These are phyloP conservation scores for Nannizziopsis arthrosporioides DNA, from an alignment of 2,329 filamentous ascomycete genomes.

Conservation along the genomic window DNA sequence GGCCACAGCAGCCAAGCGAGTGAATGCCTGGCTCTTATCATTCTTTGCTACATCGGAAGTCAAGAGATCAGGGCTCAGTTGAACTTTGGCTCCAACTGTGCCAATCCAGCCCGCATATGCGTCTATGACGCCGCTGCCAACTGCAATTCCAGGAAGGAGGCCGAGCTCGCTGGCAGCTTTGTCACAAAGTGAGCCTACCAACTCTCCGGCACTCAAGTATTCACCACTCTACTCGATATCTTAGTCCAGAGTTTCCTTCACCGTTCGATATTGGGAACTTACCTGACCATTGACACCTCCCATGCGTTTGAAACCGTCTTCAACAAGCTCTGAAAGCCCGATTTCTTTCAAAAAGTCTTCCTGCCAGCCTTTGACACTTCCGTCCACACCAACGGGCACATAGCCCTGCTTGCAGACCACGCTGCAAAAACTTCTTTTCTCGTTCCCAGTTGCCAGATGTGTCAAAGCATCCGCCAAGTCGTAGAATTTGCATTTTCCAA, in stretches of 20 bases:
- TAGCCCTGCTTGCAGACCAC: slow-evolving; percentile 96
- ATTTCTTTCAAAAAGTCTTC: slow-evolving; percentile 83
- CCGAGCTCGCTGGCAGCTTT: slow-evolving; percentile 75
- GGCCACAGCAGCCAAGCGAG: slow-evolving; percentile 81
- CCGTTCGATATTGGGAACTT: slow-evolving; percentile 40
- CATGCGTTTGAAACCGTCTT: slow-evolving; percentile 85
- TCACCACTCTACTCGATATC: slow-evolving; percentile 61
- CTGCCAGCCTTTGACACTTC: slow-evolving; percentile 96
- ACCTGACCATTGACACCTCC: slow-evolving; percentile 92
- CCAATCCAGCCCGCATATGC: slow-evolving; percentile 98
- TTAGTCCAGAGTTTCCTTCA: slow-evolving; percentile 15
- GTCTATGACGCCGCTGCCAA: slow-evolving; percentile 94
- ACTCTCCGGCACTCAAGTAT: slow-evolving; percentile 83
- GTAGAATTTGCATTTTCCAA: slow-evolving; percentile 91
- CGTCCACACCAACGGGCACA: slow-evolving; percentile 92
- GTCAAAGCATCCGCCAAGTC: slow-evolving; percentile 88
- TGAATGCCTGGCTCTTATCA: slow-evolving; percentile 85
- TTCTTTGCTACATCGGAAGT: slow-evolving; percentile 60
- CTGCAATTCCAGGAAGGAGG: slow-evolving; percentile 72
- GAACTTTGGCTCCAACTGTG: slow-evolving; percentile 92
- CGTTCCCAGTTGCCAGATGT: slow-evolving; percentile 82
- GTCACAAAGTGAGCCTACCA: slow-evolving; percentile 73
- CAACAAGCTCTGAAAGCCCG: slow-evolving; percentile 68
- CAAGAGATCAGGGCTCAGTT: slow-evolving; percentile 56
- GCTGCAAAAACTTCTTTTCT: slow-evolving; percentile 88